Base-by-base conservation (phyloP, 768 basidiomycete genomes). In the Pulveroboletus ravenelii region DNA sequence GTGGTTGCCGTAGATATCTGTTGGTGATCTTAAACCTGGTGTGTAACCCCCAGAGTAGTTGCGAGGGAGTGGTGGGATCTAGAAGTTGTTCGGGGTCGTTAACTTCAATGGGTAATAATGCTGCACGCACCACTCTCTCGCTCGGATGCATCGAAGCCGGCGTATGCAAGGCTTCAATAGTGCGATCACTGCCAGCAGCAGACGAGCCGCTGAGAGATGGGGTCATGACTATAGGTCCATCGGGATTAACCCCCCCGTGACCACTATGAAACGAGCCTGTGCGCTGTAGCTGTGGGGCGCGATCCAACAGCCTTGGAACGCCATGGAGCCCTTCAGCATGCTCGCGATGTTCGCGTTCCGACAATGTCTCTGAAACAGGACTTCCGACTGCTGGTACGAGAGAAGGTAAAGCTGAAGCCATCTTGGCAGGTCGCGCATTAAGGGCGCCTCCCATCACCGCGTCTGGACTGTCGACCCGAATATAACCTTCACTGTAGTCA, bases 11-110 rank as follows among this genome's bases (percentile, higher is more conserved):
- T 70, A 66, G 41, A 70, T 68, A 49, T 66, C 56, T 3, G 66
- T 64, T n/a, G 66, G 66, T 20, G 62, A 51, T 44, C 61, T 62
- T 29, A 55, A 51, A 50, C 45, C 47, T 25, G 56, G 39, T 38
- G 27, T 36, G 44, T 60, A 58, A 48, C 43, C 37, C 17, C 51
- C 62, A 18, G 60, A 13, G 40, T 62, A 59, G 15, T 47, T 50
- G 36, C 47, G 64, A n/a, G 65, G 66, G 32, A 66, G 54, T 6
- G 65, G 64, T 10, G 65, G 66, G 30, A 66, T 68, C 64, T 70
- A 45, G 20, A 15, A 13, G 18, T 10, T 35, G n/a, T 10, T 48
- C 15, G 41, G 45, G 31, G 10, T 52, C 20, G 48, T 45, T n/a
- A 7, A 44, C 31, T 49, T 23, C 15, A 10, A 38, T 18, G 5